Evolutionary conservation across 371 early-diverging fungal genomes (phyloP).

Genomic region (Lichtheimia ornata): DNA sequence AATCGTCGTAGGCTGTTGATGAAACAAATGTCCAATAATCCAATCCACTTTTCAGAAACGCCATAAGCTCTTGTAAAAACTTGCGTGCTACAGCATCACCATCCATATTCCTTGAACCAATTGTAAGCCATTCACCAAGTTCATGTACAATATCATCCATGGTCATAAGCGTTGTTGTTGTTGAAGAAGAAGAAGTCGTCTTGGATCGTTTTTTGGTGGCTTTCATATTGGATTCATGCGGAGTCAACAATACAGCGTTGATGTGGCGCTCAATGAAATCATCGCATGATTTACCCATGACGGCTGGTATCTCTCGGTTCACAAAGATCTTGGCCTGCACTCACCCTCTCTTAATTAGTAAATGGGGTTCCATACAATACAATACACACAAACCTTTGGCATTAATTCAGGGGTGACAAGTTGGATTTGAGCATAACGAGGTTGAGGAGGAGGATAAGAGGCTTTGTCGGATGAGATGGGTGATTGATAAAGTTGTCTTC

Average conservation of each 20-base stretch:
- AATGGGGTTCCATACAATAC: background rate
- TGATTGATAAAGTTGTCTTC: conserved; percentile 26
- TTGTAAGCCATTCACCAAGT: conserved; percentile 35
- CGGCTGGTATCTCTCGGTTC: conserved; percentile 29
- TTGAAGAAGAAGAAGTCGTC: background rate
- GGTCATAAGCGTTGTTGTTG: background rate
- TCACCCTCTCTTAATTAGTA: background rate
- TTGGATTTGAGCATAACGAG: conserved; percentile 13
- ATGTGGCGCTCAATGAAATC: conserved; percentile 31
- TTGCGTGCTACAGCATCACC: conserved; percentile 16
- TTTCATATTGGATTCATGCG: conserved; percentile 14
- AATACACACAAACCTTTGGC: conserved; percentile 24
- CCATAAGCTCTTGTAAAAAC: conserved; percentile 32
- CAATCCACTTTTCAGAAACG: conserved; percentile 38
- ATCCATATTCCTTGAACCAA: conserved; percentile 1
- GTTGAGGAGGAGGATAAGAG: conserved; percentile 30
- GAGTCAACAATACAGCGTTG: conserved; percentile 29
- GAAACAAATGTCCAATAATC: conserved; percentile 33
- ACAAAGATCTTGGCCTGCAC: conserved; percentile 29
- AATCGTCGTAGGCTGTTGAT: conserved; percentile 13
- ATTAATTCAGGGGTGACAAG: conserved; percentile 36
- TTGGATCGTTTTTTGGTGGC: background rate
- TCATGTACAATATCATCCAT: conserved; percentile 30
- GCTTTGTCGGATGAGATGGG: background rate
- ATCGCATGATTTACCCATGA: conserved; percentile 28